Evolutionary conservation across 2,329 filamentous ascomycete genomes (phyloP).

Genomic region (Elsinoe arachidis): DNA sequence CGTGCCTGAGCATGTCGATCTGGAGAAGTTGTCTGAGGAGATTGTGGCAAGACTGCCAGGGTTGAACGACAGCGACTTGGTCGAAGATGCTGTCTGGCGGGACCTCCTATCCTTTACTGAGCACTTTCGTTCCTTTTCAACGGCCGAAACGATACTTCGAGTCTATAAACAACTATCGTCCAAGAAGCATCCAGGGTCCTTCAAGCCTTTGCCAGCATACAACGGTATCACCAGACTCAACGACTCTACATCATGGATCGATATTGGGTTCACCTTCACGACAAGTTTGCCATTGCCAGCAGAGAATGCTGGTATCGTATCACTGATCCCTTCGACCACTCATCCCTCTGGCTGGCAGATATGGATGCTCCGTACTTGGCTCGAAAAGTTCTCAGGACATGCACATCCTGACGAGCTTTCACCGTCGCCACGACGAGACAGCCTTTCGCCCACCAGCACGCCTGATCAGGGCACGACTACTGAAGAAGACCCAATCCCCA

Average conservation of each 20-base stretch:
- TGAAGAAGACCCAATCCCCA: conserved; percentile 4
- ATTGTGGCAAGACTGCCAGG: conserved; percentile 12
- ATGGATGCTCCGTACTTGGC: conserved; percentile 31
- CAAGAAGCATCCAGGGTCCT: conserved; percentile 26
- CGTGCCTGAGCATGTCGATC: conserved; percentile 10
- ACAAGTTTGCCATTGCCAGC: conserved; percentile 19
- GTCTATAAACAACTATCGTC: conserved; percentile 28
- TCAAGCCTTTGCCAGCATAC: conserved; percentile 9
- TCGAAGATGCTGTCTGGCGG: conserved; percentile 36
- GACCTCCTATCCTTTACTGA: conserved; percentile 51
- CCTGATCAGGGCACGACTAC: conserved; percentile 1
- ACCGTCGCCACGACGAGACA: conserved; percentile 21
- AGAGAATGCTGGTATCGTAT: conserved; percentile 28
- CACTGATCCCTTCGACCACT: conserved; percentile 23
- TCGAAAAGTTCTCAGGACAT: conserved; percentile 31
- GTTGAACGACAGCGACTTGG: conserved; percentile 12
- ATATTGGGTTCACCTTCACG: conserved; percentile 25
- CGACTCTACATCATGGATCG: conserved; percentile 22
- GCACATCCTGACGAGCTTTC: conserved; percentile 24
- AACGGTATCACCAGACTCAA: conserved; percentile 22
- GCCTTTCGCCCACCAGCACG: conserved; percentile 18
- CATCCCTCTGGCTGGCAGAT: conserved; percentile 31
- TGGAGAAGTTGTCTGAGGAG: conserved; percentile 1
- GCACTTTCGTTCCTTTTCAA: conserved; percentile 48
- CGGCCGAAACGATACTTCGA: conserved; percentile 33